Evolutionary conservation across 208 protist species (phyloP).

Genomic region (Trypanosoma lewisi): DNA sequence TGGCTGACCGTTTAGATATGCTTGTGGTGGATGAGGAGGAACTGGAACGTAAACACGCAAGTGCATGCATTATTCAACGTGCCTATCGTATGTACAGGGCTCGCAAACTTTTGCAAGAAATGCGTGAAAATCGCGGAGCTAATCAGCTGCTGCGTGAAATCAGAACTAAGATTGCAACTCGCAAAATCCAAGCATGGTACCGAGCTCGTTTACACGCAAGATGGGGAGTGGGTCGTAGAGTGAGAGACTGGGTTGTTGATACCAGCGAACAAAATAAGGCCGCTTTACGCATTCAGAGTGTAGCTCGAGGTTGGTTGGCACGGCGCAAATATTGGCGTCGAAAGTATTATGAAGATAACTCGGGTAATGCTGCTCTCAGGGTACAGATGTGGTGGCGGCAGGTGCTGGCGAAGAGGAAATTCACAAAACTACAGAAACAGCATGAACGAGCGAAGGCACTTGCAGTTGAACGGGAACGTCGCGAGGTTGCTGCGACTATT

Average conservation of each 20-base stretch:
- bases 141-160: constrained; percentile 36
- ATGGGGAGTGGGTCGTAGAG: constrained; percentile 17
- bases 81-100: constrained; percentile 57
- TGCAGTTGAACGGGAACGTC: constrained; percentile 27
- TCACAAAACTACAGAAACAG: constrained; percentile 19
- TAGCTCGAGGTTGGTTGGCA: constrained; percentile 68
- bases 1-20: constrained; percentile 70
- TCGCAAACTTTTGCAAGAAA: constrained; percentile 24
- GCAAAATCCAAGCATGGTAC: constrained; percentile 50
- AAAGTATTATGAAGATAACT: constrained; percentile 33
- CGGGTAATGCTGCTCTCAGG: constrained; percentile 27
- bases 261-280: constrained; percentile 35
- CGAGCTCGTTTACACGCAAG: constrained; percentile 27
- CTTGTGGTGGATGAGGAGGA: constrained; percentile 79
- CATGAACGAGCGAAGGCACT: constrained; percentile 19
- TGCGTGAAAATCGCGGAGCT: constrained; percentile 26
- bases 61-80: constrained; percentile 63
- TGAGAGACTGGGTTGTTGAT: constrained; percentile 11
- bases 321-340: constrained; percentile 25
- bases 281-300: constrained; percentile 58
- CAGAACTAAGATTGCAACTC: constrained; percentile 41
- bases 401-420: constrained; percentile 27
- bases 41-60: constrained; percentile 64
- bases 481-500: constrained; percentile 41
- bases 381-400: constrained; percentile 65